phyloP scores from a whole-genome alignment of 768 basidiomycete species.

The Lentinula edodes region DNA sequence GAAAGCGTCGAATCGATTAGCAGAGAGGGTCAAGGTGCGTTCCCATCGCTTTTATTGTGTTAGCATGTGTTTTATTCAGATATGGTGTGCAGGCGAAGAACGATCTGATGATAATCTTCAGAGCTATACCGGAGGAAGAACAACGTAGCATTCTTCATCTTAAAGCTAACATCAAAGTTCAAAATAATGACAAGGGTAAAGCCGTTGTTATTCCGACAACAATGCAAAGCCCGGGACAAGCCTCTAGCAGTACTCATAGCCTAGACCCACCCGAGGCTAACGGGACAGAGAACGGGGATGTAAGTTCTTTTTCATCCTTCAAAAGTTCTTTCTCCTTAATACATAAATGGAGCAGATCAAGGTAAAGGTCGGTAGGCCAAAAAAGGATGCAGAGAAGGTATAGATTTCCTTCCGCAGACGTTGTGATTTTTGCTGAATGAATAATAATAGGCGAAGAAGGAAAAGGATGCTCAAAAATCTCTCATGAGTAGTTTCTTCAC shows the following conservation, averaged over 20 bases:
- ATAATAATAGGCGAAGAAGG: conserved; percentile 49
- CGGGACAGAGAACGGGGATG: conserved; percentile 35
- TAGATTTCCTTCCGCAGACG: background rate
- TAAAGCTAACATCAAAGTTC: conserved; percentile 29
- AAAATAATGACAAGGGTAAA: conserved; percentile 29
- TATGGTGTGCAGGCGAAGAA: conserved; percentile 46
- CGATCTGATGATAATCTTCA: conserved; percentile 49
- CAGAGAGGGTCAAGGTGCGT: conserved; percentile 60
- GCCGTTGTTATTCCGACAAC: background rate
- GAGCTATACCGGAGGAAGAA: conserved; percentile 52
- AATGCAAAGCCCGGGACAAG: background rate
- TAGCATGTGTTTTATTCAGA: background rate
- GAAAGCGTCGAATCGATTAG: conserved; percentile 52
- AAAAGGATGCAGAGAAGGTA: conserved; percentile 53
- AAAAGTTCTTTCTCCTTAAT: background rate
- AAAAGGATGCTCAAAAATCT: conserved; percentile 61
- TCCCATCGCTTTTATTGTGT: background rate
- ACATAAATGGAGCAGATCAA: conserved; percentile 16
- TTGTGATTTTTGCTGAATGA: background rate
- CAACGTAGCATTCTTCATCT: conserved; percentile 49
- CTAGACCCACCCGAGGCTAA: conserved; percentile 15
- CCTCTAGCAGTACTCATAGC: background rate
- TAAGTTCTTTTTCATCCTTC: conserved; percentile 15
- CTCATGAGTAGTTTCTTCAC: conserved; percentile 77
- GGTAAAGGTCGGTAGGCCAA: conserved; percentile 32